Evolutionary conservation across 2,329 filamentous ascomycete species (phyloP).

Genomic region (Fusarium solani-melongenae): DNA sequence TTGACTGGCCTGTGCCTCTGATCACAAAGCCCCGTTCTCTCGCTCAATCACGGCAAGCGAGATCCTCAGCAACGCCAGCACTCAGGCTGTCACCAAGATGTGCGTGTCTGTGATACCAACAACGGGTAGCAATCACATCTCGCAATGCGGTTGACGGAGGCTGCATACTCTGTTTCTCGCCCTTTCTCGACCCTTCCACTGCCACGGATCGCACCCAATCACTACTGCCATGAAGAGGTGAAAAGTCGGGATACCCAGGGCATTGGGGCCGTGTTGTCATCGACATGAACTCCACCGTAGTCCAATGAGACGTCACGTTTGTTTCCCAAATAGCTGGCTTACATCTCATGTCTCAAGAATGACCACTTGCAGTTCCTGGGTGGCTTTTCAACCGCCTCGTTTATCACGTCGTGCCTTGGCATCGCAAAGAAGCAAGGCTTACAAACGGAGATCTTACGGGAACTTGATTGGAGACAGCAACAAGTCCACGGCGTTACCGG

Average conservation of each 20-base stretch:
- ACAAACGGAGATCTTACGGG: neutral
- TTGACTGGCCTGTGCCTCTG: slow-evolving; percentile 16
- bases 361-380: neutral
- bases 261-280: slow-evolving; percentile 18
- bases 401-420: neutral
- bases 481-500: neutral
- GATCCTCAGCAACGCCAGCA: neutral
- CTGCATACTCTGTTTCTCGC: slow-evolving; percentile 6
- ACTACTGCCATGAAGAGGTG: neutral
- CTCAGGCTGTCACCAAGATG: slow-evolving; percentile 7
- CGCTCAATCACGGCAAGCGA: neutral
- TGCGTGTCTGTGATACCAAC: slow-evolving; percentile 10
- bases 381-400: neutral
- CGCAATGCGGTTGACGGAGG: slow-evolving; percentile 1
- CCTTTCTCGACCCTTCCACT: slow-evolving; percentile 27
- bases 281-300: slow-evolving; percentile 13
- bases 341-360: slow-evolving; percentile 9
- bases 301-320: slow-evolving; percentile 19
- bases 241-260: slow-evolving; percentile 32
- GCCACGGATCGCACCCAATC: slow-evolving; percentile 16
- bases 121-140: neutral
- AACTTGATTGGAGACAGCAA: neutral
- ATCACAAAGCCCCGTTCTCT: neutral
- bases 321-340: slow-evolving; percentile 13
- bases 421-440: neutral